Evolutionary conservation across 1,284 basidiomycete species (phyloP).

Genomic region (Moesziomyces aphidis): DNA sequence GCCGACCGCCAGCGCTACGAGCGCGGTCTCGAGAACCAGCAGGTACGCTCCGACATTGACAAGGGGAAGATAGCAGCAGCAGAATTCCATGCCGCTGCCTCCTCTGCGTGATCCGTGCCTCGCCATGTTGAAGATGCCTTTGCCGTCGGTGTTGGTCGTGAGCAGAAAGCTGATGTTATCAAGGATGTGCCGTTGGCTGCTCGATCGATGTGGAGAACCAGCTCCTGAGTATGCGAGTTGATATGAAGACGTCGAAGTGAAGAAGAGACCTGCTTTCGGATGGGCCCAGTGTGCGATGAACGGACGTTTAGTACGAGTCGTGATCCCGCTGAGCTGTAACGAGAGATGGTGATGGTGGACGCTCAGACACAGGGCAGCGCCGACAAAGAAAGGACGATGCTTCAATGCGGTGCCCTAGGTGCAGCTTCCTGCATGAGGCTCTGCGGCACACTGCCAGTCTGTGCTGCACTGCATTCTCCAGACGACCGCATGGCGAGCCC

Average conservation of each 20-base stretch:
- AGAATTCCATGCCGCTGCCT: slow-evolving; percentile 57
- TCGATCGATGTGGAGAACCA: slow-evolving; percentile 2
- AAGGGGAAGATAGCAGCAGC: slow-evolving; percentile 64
- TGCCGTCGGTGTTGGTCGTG: no score
- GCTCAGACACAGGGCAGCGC: no score
- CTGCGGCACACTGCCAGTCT: not conserved
- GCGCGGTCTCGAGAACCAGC: slow-evolving; percentile 55
- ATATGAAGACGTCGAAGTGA: not conserved
- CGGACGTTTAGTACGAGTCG: no score
- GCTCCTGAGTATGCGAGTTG: slow-evolving; percentile 4
- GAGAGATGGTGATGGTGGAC: no score
- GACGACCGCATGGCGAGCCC: not conserved
- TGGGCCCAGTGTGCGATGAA: no score
- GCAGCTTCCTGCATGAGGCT: not conserved
- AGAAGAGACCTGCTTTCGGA: no score
- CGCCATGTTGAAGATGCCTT: slow-evolving; percentile 13
- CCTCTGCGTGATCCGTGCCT: slow-evolving; percentile 11
- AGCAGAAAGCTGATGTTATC: not conserved
- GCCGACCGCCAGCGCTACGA: slow-evolving; percentile 57
- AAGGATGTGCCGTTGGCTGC: no score
- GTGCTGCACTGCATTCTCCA: not conserved
- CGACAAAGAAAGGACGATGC: not conserved
- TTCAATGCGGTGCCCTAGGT: not conserved
- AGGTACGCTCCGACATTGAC: slow-evolving; percentile 65
- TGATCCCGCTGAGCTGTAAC: no score